Evolutionary conservation across 352 stramenopile species (phyloP).

Genomic region (Globisporangium spinosum): DNA sequence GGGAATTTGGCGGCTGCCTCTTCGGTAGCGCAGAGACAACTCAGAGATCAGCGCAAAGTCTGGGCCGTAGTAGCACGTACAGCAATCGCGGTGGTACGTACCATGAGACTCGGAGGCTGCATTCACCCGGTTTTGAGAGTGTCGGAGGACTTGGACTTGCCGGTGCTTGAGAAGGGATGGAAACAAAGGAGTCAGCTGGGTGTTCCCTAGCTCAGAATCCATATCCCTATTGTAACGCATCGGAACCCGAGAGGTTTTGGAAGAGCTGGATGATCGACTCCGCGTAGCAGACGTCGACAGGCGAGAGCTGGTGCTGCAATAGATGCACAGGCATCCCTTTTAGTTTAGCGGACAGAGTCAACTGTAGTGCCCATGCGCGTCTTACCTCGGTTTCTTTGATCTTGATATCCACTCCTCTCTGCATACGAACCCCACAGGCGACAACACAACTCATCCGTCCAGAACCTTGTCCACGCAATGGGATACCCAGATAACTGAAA

Average conservation of each 20-base stretch:
- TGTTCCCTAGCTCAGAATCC: not conserved
- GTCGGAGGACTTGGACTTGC: slow-evolving; percentile 24
- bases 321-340: not conserved
- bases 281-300: slow-evolving; percentile 54
- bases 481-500: not conserved
- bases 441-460: not conserved
- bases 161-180: slow-evolving; percentile 27
- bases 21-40: not conserved
- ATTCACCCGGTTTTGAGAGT: slow-evolving; percentile 20
- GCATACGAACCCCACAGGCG: not conserved
- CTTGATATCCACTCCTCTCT: slow-evolving; percentile 53
- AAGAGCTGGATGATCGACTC: slow-evolving; percentile 45
- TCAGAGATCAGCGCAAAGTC: not conserved
- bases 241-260: slow-evolving; percentile 30
- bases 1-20: slow-evolving; percentile 29
- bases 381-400: slow-evolving; percentile 46
- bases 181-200: not conserved
- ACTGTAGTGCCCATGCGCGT: not conserved
- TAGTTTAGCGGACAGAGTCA: not conserved
- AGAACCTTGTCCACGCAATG: not conserved
- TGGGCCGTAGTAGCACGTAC: not conserved
- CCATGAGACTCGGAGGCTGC: slow-evolving; percentile 35
- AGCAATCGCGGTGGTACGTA: slow-evolving; percentile 7
- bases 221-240: slow-evolving; percentile 21
- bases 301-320: slow-evolving; percentile 50